These are phyloP conservation scores for Talaromyces proteolyticus DNA, from an alignment of 495 filamentous ascomycete genomes.

Conservation along the genomic window DNA sequence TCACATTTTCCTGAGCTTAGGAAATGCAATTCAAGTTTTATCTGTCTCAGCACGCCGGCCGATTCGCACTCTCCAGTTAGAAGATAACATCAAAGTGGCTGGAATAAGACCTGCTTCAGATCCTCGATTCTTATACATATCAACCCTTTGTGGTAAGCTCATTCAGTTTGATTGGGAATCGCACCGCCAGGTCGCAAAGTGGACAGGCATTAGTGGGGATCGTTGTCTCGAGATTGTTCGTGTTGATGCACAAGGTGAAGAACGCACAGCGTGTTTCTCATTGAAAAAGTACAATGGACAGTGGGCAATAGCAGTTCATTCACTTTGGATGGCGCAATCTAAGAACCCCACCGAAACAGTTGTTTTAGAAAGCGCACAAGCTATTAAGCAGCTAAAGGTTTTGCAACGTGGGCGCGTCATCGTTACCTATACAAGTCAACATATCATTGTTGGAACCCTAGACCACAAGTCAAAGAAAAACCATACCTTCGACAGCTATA, in stretches of 20 bases:
- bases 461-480: constrained; percentile 6
- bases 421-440: constrained; percentile 27
- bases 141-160: constrained; percentile 57
- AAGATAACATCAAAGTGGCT: constrained; percentile 28
- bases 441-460: constrained; percentile 28
- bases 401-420: constrained; percentile 24
- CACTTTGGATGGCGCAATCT: constrained; percentile 7
- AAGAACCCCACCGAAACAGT: constrained; percentile 15
- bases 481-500: constrained; percentile 27
- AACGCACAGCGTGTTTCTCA: constrained; percentile 9
- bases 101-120: constrained; percentile 50
- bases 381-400: constrained; percentile 26
- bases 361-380: constrained; percentile 22
- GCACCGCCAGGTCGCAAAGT: constrained; percentile 41
- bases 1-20: constrained; percentile 61
- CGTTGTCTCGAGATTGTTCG: constrained; percentile 17
- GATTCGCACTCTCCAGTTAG: constrained; percentile 49
- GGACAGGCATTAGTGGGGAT: constrained; percentile 29
- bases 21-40: constrained; percentile 68
- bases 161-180: constrained; percentile 73
- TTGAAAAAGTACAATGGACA: constrained; percentile 24
- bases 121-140: constrained; percentile 54
- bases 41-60: constrained; percentile 75
- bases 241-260: constrained; percentile 8
- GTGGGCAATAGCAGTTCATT: constrained; percentile 19